Percentiles rank a stretch among this genome's conserved stretches.
phyloP scores from a whole-genome alignment of 1,139 yeast species.

The Magnusiomyces tetraspermus region DNA sequence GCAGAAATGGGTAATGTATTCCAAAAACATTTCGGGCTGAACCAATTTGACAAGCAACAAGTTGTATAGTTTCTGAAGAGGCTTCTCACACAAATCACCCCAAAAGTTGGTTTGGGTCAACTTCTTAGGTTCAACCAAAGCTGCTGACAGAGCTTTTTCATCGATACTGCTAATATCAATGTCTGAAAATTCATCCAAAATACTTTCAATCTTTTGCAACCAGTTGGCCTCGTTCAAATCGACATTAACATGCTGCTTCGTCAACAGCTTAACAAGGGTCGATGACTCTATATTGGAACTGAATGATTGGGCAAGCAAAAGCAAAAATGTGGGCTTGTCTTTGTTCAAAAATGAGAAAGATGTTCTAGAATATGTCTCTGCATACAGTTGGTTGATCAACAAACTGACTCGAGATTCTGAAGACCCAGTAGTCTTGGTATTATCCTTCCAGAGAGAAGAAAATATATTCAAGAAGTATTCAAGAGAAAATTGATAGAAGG shows the following conservation, averaged over 20 bases:
- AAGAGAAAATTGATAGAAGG: slow-evolving; percentile 52
- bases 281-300: slow-evolving; percentile 11
- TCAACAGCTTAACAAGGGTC: slow-evolving; percentile 13
- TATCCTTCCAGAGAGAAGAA: slow-evolving; percentile 31
- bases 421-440: slow-evolving; percentile 5
- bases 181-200: slow-evolving; percentile 12
- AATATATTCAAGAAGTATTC: slow-evolving; percentile 40
- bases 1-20: slow-evolving; percentile 16
- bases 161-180: slow-evolving; percentile 36
- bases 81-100: slow-evolving; percentile 15
- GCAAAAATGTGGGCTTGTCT: slow-evolving; percentile 43
- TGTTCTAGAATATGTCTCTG: slow-evolving; percentile 39
- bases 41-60: slow-evolving; percentile 19
- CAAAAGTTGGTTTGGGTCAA: slow-evolving; percentile 8
- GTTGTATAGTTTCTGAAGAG: slow-evolving; percentile 17
- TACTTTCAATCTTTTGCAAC: slow-evolving; percentile 10
- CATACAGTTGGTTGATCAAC: slow-evolving; percentile 36
- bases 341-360: slow-evolving; percentile 43
- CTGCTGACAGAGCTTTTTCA: slow-evolving; percentile 84
- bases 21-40: slow-evolving; percentile 21
- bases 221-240: slow-evolving; percentile 11
- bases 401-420: slow-evolving; percentile 22
- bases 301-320: slow-evolving; percentile 32
- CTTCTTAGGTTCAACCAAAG: slow-evolving; percentile 42
- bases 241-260: slow-evolving; percentile 6